Evolutionary conservation across 192 early-diverging fungal genomes (phyloP), one percentile per base, ranked within the genome.

Genomic region (Entomortierella chlamydospora): DNA sequence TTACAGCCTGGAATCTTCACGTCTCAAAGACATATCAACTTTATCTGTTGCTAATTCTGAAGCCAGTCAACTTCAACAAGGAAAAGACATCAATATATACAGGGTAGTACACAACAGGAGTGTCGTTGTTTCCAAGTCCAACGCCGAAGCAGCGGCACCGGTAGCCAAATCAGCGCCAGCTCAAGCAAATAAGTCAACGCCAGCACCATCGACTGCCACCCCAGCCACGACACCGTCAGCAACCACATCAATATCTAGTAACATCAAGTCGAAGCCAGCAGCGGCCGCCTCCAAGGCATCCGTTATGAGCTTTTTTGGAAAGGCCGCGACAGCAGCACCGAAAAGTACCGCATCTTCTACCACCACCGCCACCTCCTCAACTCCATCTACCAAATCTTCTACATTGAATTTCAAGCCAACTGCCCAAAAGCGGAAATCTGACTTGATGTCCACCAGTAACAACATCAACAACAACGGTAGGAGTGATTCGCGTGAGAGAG

Each of bases 261-360:
- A 26, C 28, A 23, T 56, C 13, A 73, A 73, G 39, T 39, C 61
- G 18, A 60, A 59, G 18, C 23, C 62, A 28, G 28, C 39, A 11
- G 37, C 54, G 11, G 7, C 61, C 29, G 33, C 57, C 10, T 8
- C 47, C 12, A 79, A 79, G 17, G 20, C 63, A 2, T 79, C 74
- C 0, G 43, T 70, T 53, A 59, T 64, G 76, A 70, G 52, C 22
- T 79, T 79, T 42, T 79, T 79, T 41, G 76, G 76, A 31, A 79
- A 79, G 37, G 56, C 67, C 30, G 53, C 60, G 7, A 41, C 54
- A 23, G 50, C 66, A 34, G 43, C 54, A 34, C 55, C 60, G 17
- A 68, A 68, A 28, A n/a, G n/a, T n/a, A n/a, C n/a, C n/a, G n/a
- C n/a, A n/a, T n/a, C 57, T 26, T 2, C 52, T 4, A 41, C 61